Base-by-base conservation (phyloP, 2,329 filamentous ascomycete genomes). In the Fusarium protoensiforme region DNA sequence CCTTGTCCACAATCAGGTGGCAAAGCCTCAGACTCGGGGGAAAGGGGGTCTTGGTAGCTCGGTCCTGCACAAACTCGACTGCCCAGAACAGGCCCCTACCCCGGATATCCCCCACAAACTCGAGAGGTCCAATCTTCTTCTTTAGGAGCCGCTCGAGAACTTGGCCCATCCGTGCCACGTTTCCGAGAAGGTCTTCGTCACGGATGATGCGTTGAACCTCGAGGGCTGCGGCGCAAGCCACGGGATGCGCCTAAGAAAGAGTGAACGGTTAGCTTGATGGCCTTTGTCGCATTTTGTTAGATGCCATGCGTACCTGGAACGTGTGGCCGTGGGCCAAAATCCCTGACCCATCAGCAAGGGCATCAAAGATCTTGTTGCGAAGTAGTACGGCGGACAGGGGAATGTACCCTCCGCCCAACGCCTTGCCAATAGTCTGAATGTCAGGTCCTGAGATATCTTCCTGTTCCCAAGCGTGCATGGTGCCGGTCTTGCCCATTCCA, bases 391-490 rank as follows among this genome's bases (percentile, higher is more conserved):
- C 61, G 1, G 70, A 75, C 5, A 75, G 35, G 3, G 68, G 70
- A 5, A 69, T 60, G 22, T 74, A 75, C 8, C 71, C 74, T 7
- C 67, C 71, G 1, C 70, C 71, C 6, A 75, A 29, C 7, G 65
- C 65, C 54, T 74, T 74, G 10, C 73, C 73, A 20, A 75, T 65
- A 10, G 48, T 71, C 46, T 74, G 71, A 20, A 75, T 68, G 24
- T 75, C 73, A 2, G 73, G 71, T 0, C 64, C 72, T 3, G 67
- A 68, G 4, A 75, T 72, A 4, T 27, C 61, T n/a, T 72, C 73
- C 27, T 75, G 73, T 43, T 75, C 65, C 68, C 64, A 75, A 2
- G 73, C 76, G 66, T 78, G 73, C 61, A 78, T 68, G 16, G 68
- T 73, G 3, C 73, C 74, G 0, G 64, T 70, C 9, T 71, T 68